Evolutionary conservation across 208 protist species (phyloP).

Genomic region (Trypanosoma theileri): DNA sequence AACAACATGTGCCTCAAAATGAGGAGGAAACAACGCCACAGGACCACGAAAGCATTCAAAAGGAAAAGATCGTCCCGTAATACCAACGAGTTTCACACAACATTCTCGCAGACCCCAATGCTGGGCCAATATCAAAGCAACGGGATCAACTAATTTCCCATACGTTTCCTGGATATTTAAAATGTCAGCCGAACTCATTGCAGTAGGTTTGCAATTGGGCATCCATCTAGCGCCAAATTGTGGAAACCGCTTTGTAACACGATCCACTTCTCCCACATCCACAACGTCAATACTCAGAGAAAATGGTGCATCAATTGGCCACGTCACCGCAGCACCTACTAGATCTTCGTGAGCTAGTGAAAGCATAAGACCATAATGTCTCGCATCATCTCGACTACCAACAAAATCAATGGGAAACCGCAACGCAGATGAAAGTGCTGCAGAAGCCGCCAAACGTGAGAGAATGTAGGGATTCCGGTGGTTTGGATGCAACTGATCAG

Average conservation of each 20-base stretch:
- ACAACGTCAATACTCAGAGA: slow-evolving; percentile 49
- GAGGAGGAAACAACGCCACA: slow-evolving; percentile 3
- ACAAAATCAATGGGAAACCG: slow-evolving; percentile 28
- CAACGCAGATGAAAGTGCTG: slow-evolving; percentile 26
- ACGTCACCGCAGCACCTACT: slow-evolving; percentile 46
- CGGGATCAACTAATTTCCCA: slow-evolving; percentile 24
- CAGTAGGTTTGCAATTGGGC: slow-evolving; percentile 8
- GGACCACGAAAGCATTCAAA: slow-evolving; percentile 32
- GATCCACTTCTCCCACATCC: slow-evolving; percentile 35
- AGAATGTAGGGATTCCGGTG: slow-evolving; percentile 58
- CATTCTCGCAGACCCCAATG: slow-evolving; percentile 67
- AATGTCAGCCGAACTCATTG: neutral
- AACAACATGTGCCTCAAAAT: slow-evolving; percentile 17
- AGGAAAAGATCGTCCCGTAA: slow-evolving; percentile 38
- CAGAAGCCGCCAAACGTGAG: slow-evolving; percentile 61
- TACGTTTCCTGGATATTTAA: neutral
- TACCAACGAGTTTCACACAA: slow-evolving; percentile 59
- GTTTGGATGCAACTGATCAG: slow-evolving; percentile 26
- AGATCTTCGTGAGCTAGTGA: slow-evolving; percentile 58
- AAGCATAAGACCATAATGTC: slow-evolving; percentile 32
- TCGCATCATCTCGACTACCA: slow-evolving; percentile 30
- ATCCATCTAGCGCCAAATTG: slow-evolving; percentile 20
- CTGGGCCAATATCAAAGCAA: slow-evolving; percentile 40
- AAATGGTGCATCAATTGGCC: slow-evolving; percentile 13
- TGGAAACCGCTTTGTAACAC: slow-evolving; percentile 30